phyloP scores from a whole-genome alignment of 768 basidiomycete species.

The Mycena latifolia region DNA sequence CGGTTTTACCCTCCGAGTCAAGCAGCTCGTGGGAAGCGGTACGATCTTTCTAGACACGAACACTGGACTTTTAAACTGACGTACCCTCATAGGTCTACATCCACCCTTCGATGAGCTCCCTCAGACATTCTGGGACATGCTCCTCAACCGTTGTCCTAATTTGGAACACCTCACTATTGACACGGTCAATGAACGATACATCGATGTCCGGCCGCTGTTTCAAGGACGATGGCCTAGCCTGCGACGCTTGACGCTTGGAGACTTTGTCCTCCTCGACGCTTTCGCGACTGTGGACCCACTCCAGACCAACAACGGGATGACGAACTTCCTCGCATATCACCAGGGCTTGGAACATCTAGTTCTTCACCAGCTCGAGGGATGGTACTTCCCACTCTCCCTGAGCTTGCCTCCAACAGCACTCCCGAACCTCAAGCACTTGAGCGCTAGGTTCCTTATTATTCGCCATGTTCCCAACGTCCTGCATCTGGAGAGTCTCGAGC shows the following conservation, averaged over 20 bases:
- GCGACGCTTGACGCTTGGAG: slow-evolving; percentile 33
- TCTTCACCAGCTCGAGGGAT: slow-evolving; percentile 35
- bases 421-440: slow-evolving; percentile 31
- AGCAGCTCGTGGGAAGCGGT: slow-evolving; percentile 34
- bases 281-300: slow-evolving; percentile 33
- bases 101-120: slow-evolving; percentile 37
- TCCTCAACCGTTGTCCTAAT: slow-evolving; percentile 31
- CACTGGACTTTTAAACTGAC: not conserved
- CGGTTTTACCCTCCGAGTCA: slow-evolving; percentile 34
- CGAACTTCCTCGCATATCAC: slow-evolving; percentile 29
- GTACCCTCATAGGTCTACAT: slow-evolving; percentile 21
- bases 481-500: slow-evolving; percentile 33
- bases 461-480: slow-evolving; percentile 30
- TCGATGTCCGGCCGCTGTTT: slow-evolving; percentile 35
- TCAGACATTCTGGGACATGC: slow-evolving; percentile 34
- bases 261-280: slow-evolving; percentile 35
- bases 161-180: slow-evolving; percentile 33
- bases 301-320: slow-evolving; percentile 32
- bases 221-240: slow-evolving; percentile 32
- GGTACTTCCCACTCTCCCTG: slow-evolving; percentile 37
- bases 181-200: slow-evolving; percentile 36
- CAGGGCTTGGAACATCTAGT: slow-evolving; percentile 23
- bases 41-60: not conserved
- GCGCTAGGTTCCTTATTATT: slow-evolving; percentile 30
- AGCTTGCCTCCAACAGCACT: slow-evolving; percentile 29